phyloP scores from a whole-genome alignment of 257 asterid species.

The Primulina huaijiensis region DNA sequence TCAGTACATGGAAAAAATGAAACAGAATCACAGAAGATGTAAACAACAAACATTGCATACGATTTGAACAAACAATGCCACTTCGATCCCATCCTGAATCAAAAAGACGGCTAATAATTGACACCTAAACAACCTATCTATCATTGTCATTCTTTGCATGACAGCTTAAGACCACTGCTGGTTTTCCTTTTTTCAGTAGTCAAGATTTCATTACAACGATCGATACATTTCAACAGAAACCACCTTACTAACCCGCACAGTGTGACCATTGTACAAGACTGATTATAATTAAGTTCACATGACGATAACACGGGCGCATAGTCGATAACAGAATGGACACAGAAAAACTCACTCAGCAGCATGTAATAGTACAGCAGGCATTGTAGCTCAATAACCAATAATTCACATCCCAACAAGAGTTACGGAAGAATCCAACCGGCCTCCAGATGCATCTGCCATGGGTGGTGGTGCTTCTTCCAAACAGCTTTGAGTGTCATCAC shows the following conservation, averaged over 20 bases:
- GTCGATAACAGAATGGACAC: not conserved
- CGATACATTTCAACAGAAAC: not conserved
- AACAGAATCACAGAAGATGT: not conserved
- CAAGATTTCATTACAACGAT: too few species aligned
- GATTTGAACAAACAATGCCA: not conserved
- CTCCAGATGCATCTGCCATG: conserved; percentile 55
- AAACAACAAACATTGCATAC: not conserved
- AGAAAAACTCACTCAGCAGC: conserved; percentile 20
- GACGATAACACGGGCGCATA: too few species aligned
- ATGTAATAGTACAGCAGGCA: conserved; percentile 6
- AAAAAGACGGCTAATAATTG: too few species aligned
- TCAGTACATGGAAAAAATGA: too few species aligned
- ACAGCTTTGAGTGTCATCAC: conserved; percentile 90
- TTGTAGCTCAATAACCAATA: not conserved
- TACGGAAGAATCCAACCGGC: conserved; percentile 62
- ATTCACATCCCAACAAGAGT: conserved; percentile 44
- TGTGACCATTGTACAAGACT: too few species aligned
- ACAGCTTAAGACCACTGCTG: not conserved
- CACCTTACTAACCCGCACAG: not conserved
- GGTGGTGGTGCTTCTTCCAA: conserved; percentile 77
- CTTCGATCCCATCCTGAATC: too few species aligned
- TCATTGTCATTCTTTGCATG: not conserved
- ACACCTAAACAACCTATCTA: too few species aligned
- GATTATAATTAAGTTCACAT: too few species aligned
- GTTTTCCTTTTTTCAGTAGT: not conserved